These are phyloP conservation scores for Rhizoclosmatium sp. DNA, from an alignment of 192 early-diverging fungal species.

Conservation along the genomic window DNA sequence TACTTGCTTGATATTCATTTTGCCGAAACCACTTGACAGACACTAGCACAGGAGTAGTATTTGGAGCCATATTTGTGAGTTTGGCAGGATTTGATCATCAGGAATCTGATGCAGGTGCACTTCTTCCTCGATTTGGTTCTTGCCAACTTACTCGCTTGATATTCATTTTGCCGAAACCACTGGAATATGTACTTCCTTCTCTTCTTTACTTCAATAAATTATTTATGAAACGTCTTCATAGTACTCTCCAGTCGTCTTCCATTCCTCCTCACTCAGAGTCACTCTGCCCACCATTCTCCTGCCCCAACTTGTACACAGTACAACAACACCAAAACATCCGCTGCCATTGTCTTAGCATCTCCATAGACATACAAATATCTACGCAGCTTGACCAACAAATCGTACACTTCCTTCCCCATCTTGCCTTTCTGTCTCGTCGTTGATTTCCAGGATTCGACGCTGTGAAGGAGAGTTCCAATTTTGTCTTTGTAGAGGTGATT, in stretches of 20 bases:
- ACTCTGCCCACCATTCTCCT: conserved; percentile 64
- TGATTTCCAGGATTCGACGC: conserved; percentile 40
- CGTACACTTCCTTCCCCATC: conserved; percentile 79
- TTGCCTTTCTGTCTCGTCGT: conserved; percentile 60
- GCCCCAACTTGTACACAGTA: conserved; percentile 77
- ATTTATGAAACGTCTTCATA: conserved; percentile 91
- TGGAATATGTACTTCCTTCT: too few species aligned
- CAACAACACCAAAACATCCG: conserved; percentile 78
- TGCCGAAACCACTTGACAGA: too few species aligned
- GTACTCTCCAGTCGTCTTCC: conserved; percentile 78
- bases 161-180: too few species aligned
- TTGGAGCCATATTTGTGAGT: too few species aligned
- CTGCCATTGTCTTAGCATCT: conserved; percentile 97
- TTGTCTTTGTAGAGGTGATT: conserved; percentile 94
- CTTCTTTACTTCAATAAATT: neutral
- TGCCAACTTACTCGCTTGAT: too few species aligned
- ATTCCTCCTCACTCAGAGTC: too few species aligned
- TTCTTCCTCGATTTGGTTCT: too few species aligned
- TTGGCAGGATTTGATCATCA: too few species aligned
- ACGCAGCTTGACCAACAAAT: conserved; percentile 73
- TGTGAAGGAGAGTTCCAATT: conserved; percentile 66
- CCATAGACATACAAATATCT: conserved; percentile 44
- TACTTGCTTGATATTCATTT: too few species aligned
- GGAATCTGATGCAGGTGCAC: too few species aligned
- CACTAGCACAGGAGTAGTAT: too few species aligned